These are phyloP conservation scores for Hymenoscyphus scutula DNA, from an alignment of 2,329 filamentous ascomycete species.

Conservation along the genomic window DNA sequence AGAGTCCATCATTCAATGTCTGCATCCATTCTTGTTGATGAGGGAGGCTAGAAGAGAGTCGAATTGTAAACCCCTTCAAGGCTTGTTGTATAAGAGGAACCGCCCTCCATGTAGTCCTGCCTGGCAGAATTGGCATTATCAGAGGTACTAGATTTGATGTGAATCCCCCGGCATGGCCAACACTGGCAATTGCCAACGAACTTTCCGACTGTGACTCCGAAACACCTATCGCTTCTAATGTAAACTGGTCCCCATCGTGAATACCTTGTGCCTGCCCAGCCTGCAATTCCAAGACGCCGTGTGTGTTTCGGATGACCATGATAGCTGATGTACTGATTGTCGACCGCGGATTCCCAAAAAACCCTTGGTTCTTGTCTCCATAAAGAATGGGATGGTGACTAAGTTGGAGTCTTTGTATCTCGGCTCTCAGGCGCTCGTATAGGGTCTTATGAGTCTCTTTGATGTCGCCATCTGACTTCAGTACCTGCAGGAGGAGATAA, in stretches of 20 bases:
- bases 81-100: not conserved
- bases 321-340: not conserved
- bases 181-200: not conserved
- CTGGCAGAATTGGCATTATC: not conserved
- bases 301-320: not conserved
- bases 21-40: too few relatives aligned
- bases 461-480: not conserved
- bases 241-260: not conserved
- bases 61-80: not conserved
- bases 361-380: not conserved
- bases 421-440: not conserved
- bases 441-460: not conserved
- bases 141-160: not conserved
- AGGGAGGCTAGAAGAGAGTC: too few relatives aligned
- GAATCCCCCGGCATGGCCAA: not conserved
- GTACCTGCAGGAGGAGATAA: not conserved
- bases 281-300: not conserved
- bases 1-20: too few relatives aligned
- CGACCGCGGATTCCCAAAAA: not conserved
- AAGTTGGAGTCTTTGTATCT: not conserved
- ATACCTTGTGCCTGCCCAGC: not conserved
- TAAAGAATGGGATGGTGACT: not conserved
- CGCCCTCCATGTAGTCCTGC: not conserved
- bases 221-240: not conserved
- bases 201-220: too few relatives aligned